Evolutionary conservation across 495 filamentous ascomycete species (phyloP), one percentile per base, ranked within the genome.

Genomic region (Chaetomidium leptoderma): DNA sequence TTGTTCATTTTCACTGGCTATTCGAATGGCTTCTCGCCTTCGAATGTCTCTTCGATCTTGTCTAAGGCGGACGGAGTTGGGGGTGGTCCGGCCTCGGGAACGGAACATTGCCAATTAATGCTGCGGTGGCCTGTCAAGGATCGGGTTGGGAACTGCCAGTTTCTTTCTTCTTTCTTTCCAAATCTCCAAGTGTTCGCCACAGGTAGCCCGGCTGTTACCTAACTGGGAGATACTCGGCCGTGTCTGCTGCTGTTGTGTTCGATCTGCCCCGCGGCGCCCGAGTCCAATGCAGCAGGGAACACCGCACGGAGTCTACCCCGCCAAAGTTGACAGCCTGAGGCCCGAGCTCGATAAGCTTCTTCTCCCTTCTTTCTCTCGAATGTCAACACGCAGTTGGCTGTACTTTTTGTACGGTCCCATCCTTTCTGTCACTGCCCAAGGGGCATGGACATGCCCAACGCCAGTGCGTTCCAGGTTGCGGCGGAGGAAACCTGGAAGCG

Each of bases 71-170:
- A 59, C 42, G 8, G 39, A 36, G 16, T 35, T 59, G 57, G 57
- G 57, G 57, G 26, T 59, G 49, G 8, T 53, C 57, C 57, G 57
- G 56, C 33, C n/a, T 1, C 10, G 27, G 42, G n/a, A 6, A 10
- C 26, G 3, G 8, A 6, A 6, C 36, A n/a, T 32, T 13, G 8
- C 14, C 32, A 9, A 39, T 16, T 35, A 39, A 1, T 21, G 11
- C n/a, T 3, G 7, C n/a, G 19, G 44, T 40, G 24, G 24, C 4
- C 13, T n/a, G 19, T 37, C 32, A 21, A 36, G 40, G 3, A 24
- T 43, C 19, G 52, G 14, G 23, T 9, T 43, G 50, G 27, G 29
- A 19, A 16, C 19, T 26, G 37, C 26, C 36, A 4, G n/a, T 53
- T 30, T 42, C 36, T 53, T 32, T 52, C 30, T 30, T 48, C 2